phyloP scores from a whole-genome alignment of 2,329 filamentous ascomycete genomes.

The Graphilbum sp. region DNA sequence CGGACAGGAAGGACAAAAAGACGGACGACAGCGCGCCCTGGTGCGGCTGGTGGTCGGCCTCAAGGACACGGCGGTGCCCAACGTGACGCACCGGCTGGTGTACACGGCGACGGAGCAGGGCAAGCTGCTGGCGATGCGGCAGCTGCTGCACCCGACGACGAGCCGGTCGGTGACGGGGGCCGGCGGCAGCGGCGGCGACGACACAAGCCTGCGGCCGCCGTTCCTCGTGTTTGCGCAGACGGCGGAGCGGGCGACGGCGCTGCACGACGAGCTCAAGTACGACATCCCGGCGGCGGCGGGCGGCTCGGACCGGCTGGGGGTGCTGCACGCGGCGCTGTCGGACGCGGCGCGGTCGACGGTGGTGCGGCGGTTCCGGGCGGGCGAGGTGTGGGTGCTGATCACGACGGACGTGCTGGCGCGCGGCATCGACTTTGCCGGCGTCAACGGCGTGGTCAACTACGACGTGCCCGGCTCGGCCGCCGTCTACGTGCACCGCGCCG shows the following conservation, averaged over 20 bases:
- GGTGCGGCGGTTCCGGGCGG: slow-evolving; percentile 79
- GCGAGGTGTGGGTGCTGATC: slow-evolving; percentile 91
- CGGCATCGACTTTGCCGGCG: slow-evolving; percentile 84
- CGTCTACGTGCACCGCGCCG: slow-evolving; percentile 83
- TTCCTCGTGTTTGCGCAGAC: slow-evolving; percentile 96
- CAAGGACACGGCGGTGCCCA: slow-evolving; percentile 89
- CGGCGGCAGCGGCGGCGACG: slow-evolving; percentile 19
- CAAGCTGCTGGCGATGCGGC: slow-evolving; percentile 79
- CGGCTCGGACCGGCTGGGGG: slow-evolving; percentile 68
- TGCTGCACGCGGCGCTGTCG: slow-evolving; percentile 75
- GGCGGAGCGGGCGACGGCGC: slow-evolving; percentile 72
- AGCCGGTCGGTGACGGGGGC: slow-evolving; percentile 15
- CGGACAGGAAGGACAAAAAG: no score
- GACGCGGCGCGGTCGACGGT: slow-evolving; percentile 60
- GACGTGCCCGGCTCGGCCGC: slow-evolving; percentile 87
- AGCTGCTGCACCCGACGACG: slow-evolving; percentile 65
- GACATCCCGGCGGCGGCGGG: slow-evolving; percentile 85
- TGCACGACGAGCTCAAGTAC: slow-evolving; percentile 82
- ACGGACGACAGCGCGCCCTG: slow-evolving; percentile 29
- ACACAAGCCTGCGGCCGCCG: slow-evolving; percentile 51
- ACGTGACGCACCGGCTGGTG: slow-evolving; percentile 72
- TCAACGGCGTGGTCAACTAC: slow-evolving; percentile 95
- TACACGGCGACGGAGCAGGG: slow-evolving; percentile 90
- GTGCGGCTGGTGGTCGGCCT: slow-evolving; percentile 85
- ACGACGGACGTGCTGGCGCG: slow-evolving; percentile 88